Evolutionary conservation across 2,329 filamentous ascomycete species (phyloP).

Genomic region (Meredithiella fracta): DNA sequence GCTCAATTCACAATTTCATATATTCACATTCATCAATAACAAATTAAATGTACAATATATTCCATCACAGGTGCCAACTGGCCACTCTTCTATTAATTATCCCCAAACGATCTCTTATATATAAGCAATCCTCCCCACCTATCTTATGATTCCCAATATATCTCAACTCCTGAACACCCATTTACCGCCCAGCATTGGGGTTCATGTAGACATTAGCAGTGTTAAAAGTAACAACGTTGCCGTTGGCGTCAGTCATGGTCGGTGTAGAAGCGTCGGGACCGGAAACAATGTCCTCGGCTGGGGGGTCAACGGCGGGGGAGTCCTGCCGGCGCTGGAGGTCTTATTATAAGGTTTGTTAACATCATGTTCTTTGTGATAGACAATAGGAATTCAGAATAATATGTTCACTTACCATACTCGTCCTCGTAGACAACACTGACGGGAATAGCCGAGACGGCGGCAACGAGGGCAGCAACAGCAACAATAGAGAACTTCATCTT

Average conservation of each 20-base stretch:
- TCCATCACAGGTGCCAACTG: not conserved
- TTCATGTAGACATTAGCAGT: constrained; percentile 27
- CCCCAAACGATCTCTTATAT: not conserved
- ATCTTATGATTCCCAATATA: not conserved
- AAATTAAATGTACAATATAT: not conserved
- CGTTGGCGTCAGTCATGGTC: constrained; percentile 31
- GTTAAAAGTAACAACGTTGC: constrained; percentile 31
- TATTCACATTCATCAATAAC: not conserved
- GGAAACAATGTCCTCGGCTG: constrained; percentile 8
- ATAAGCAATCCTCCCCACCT: not conserved
- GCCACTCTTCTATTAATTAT: constrained; percentile 1
- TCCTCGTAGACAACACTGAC: not conserved
- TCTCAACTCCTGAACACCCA: not conserved
- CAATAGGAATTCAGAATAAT: not conserved
- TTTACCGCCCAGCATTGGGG: constrained; percentile 16
- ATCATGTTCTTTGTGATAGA: too few relatives aligned
- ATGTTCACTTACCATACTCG: not conserved
- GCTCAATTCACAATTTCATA: not conserved
- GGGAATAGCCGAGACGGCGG: constrained; percentile 28
- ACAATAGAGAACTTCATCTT: constrained; percentile 38
- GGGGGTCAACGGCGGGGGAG: constrained; percentile 4
- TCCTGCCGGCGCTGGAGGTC: constrained; percentile 19
- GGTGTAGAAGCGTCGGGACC: constrained; percentile 23
- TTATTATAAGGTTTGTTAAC: constrained; percentile 15
- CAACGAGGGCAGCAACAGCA: constrained; percentile 30